Percentiles rank a stretch among this genome's conserved stretches.
These are phyloP conservation scores for Amylocystis lapponica DNA, from an alignment of 768 basidiomycete genomes.

Conservation along the genomic window DNA sequence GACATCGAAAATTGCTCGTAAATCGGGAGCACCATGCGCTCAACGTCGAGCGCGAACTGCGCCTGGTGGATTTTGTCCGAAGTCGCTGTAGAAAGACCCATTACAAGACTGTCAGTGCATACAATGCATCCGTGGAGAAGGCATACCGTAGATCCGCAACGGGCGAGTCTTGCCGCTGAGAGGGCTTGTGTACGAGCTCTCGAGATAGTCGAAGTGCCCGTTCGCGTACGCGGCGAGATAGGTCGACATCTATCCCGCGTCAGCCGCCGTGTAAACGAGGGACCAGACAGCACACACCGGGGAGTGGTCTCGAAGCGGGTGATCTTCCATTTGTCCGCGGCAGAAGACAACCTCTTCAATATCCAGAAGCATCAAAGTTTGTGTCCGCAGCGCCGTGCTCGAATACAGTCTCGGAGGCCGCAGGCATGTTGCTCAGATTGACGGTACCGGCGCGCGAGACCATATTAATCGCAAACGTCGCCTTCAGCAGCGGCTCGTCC, in stretches of 20 bases:
- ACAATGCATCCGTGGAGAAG: background rate
- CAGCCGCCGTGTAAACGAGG: background rate
- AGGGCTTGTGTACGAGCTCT: conserved; percentile 72
- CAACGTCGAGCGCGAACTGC: conserved; percentile 84
- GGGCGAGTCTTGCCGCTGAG: conserved; percentile 76
- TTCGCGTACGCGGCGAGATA: conserved; percentile 89
- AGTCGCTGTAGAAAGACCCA: conserved; percentile 53
- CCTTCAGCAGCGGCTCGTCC: conserved; percentile 91
- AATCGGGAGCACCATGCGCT: conserved; percentile 72
- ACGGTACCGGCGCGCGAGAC: conserved; percentile 72
- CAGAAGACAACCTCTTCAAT: conserved; percentile 34
- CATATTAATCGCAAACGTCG: conserved; percentile 72
- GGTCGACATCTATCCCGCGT: conserved; percentile 55
- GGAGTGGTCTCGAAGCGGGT: conserved; percentile 80
- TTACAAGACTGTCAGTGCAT: conserved; percentile 1
- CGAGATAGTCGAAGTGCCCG: conserved; percentile 68
- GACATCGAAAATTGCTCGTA: conserved; percentile 92
- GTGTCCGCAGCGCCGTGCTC: conserved; percentile 22
- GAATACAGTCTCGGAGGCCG: conserved; percentile 49
- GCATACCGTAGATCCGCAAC: conserved; percentile 72
- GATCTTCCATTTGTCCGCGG: conserved; percentile 67
- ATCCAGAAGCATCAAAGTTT: conserved; percentile 14
- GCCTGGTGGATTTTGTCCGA: conserved; percentile 78
- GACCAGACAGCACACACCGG: conserved; percentile 33
- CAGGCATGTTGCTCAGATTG: conserved; percentile 86